Conservation (phyloP, 2,329 filamentous ascomycete genomes). For the Biscogniauxia mediterranea region DNA sequence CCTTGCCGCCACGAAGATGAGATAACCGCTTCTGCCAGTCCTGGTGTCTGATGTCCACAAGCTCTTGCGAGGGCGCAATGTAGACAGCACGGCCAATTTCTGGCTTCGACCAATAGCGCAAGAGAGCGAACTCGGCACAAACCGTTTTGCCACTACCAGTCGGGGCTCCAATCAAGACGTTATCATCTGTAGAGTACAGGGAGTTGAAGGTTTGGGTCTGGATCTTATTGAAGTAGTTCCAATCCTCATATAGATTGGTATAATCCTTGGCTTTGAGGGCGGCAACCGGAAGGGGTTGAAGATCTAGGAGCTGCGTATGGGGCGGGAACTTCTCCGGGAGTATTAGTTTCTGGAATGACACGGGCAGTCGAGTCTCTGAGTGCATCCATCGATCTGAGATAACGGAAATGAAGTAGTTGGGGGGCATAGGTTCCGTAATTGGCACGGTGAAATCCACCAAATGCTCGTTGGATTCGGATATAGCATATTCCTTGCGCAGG, state of each 20-base stretch:
- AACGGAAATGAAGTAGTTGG: slow-evolving; percentile 96
- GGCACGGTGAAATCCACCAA: slow-evolving; percentile 94
- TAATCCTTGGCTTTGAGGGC: slow-evolving; percentile 86
- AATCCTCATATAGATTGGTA: slow-evolving; percentile 75
- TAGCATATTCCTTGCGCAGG: slow-evolving; percentile 83
- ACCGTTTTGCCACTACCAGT: slow-evolving; percentile 96
- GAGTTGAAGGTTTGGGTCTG: slow-evolving; percentile 98
- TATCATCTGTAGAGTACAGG: slow-evolving; percentile 85
- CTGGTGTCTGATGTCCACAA: slow-evolving; percentile 76
- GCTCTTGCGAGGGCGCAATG: slow-evolving; percentile 89
- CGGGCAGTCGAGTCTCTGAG: slow-evolving; percentile 86
- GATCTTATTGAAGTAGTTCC: slow-evolving; percentile 92
- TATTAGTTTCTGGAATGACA: slow-evolving; percentile 93
- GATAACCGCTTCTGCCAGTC: slow-evolving; percentile 83
- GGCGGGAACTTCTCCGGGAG: slow-evolving; percentile 94
- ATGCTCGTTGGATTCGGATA: slow-evolving; percentile 86
- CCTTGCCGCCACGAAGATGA: slow-evolving; percentile 75
- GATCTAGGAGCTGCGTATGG: slow-evolving; percentile 85
- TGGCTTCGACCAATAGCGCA: slow-evolving; percentile 79
- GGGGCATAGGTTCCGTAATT: slow-evolving; percentile 95
- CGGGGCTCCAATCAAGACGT: slow-evolving; percentile 88
- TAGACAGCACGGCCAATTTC: slow-evolving; percentile 82
- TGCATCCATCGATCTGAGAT: slow-evolving; percentile 98
- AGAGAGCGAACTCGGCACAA: slow-evolving; percentile 89
- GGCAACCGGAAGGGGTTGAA: slow-evolving; percentile 86